These are phyloP conservation scores for Plasmodium vivax DNA, from an alignment of 169 alveolate species.

Conservation along the genomic window DNA sequence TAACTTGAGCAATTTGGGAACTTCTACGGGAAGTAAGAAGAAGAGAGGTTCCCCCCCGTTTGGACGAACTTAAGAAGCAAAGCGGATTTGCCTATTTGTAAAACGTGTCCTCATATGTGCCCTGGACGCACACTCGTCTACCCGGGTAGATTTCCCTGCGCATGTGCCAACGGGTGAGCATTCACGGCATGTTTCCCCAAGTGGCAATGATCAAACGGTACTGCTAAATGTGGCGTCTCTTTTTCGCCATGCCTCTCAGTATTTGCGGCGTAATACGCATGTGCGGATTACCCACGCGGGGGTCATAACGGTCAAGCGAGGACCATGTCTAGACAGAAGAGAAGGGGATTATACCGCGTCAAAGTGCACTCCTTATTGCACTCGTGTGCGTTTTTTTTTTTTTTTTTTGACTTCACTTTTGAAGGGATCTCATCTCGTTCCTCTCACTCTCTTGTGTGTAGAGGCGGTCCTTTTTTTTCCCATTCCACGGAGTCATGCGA, in stretches of 20 bases:
- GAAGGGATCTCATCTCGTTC: not conserved
- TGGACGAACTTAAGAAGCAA: not conserved
- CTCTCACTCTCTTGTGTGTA: not conserved
- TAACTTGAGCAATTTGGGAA: not conserved
- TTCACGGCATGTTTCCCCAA: not conserved
- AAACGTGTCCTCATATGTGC: not conserved
- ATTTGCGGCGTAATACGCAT: not conserved
- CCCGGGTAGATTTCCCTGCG: not conserved
- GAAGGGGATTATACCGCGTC: not conserved
- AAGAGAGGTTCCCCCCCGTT: not conserved
- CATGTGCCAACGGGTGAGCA: not conserved
- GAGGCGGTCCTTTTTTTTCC: not conserved
- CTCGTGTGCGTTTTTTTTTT: not conserved
- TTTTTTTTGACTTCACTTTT: not conserved
- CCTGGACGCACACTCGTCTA: not conserved
- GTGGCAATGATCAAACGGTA: not conserved
- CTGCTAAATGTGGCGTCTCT: not conserved
- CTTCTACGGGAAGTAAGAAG: not conserved
- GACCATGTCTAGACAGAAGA: not conserved
- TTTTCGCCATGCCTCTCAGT: not conserved
- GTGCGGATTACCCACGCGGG: not conserved
- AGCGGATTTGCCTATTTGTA: not conserved
- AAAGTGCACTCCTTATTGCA: not conserved
- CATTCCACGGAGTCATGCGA: not conserved
- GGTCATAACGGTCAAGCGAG: not conserved